Conservation (phyloP, 305 asterid genomes). For the Fraxinus sp. region DNA sequence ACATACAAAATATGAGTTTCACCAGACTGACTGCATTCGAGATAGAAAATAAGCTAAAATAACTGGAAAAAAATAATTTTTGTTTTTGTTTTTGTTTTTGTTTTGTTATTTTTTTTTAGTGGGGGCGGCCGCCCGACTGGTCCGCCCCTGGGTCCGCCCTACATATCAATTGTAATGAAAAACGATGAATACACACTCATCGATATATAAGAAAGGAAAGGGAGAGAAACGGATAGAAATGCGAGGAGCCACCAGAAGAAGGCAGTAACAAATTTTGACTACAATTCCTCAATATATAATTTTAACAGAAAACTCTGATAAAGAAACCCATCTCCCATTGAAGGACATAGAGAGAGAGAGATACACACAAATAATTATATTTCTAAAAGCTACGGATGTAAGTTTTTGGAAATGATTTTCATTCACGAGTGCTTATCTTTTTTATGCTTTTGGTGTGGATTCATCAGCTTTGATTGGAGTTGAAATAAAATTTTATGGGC, state of each 20-base stretch:
- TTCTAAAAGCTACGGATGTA: constrained; percentile 34
- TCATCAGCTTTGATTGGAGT: constrained; percentile 28
- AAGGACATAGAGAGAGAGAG: constrained; percentile 14
- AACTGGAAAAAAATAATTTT: too few relatives aligned
- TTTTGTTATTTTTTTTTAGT: too few relatives aligned
- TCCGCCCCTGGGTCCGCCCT: too few relatives aligned
- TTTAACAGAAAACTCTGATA: neutral
- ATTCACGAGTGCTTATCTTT: constrained; percentile 13
- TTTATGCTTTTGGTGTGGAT: constrained; percentile 24
- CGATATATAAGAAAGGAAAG: neutral
- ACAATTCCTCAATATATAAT: constrained; percentile 13
- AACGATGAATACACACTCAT: neutral
- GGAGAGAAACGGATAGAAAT: constrained; percentile 56
- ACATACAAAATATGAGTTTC: too few relatives aligned
- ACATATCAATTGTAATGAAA: neutral
- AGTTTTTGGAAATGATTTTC: constrained; percentile 19
- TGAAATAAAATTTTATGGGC: constrained; percentile 18
- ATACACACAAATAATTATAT: neutral
- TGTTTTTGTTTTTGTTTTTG: too few relatives aligned
- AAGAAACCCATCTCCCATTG: constrained; percentile 24
- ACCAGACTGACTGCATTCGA: too few relatives aligned
- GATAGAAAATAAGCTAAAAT: too few relatives aligned
- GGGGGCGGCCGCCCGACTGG: too few relatives aligned
- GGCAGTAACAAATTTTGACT: constrained; percentile 24
- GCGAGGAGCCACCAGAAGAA: constrained; percentile 52